A percentile compares a stretch with the other conserved stretches of the same genome.
These are phyloP conservation scores for Beauveria brongniartii DNA, from an alignment of 2,329 filamentous ascomycete genomes.

Conservation along the genomic window DNA sequence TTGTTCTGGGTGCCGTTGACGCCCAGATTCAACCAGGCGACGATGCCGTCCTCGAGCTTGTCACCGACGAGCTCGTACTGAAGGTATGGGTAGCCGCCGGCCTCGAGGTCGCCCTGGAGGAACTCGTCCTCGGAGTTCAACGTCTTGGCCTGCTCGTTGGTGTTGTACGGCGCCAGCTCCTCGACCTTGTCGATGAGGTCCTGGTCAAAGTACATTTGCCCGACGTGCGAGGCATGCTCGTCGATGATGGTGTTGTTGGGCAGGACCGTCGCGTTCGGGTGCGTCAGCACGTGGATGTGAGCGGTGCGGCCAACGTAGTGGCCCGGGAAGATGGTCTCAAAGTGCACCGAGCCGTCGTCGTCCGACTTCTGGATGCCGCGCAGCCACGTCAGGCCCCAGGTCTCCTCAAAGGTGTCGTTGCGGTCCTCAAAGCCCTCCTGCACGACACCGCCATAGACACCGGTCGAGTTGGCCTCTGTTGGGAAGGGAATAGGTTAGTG, in stretches of 20 bases:
- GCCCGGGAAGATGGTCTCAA: conserved; percentile 35
- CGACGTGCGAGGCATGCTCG: conserved; percentile 46
- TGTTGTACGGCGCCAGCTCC: conserved; percentile 33
- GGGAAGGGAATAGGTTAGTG: neutral
- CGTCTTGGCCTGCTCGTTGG: conserved; percentile 36
- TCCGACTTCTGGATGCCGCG: conserved; percentile 34
- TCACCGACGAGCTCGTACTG: conserved; percentile 51
- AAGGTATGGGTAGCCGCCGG: conserved; percentile 47
- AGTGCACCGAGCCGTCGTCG: conserved; percentile 31
- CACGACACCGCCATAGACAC: conserved; percentile 12
- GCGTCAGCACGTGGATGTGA: conserved; percentile 33
- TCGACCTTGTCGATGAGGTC: conserved; percentile 43
- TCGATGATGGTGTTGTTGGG: conserved; percentile 44
- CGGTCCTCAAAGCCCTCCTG: conserved; percentile 7
- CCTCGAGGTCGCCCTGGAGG: conserved; percentile 36
- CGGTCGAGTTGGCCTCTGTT: conserved; percentile 10
- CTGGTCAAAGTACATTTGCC: conserved; percentile 57
- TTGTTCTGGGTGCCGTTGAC: conserved; percentile 26
- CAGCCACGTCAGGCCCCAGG: conserved; percentile 26
- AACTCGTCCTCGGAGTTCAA: conserved; percentile 43
- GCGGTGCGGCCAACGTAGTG: conserved; percentile 33
- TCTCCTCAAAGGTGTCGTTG: conserved; percentile 1
- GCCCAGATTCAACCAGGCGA: conserved; percentile 46
- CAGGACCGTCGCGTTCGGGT: conserved; percentile 26
- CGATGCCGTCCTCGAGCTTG: conserved; percentile 38